These are phyloP conservation scores for Calonectria hawksworthii DNA, from an alignment of 2,329 filamentous ascomycete species.

Conservation along the genomic window DNA sequence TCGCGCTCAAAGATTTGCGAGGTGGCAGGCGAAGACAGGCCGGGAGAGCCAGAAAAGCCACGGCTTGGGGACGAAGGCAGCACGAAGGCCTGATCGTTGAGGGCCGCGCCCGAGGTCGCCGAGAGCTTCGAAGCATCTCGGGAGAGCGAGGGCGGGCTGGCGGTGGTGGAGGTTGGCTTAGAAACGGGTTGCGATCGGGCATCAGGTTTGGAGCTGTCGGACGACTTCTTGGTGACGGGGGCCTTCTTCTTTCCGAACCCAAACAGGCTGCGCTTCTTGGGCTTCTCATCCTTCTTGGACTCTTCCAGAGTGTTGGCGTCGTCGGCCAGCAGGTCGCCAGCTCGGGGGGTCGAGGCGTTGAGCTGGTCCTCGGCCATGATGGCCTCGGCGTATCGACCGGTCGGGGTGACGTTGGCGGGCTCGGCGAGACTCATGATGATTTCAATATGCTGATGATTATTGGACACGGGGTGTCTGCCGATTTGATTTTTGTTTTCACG, in stretches of 20 bases:
- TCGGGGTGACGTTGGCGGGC: conserved; percentile 39
- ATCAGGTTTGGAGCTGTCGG: conserved; percentile 34
- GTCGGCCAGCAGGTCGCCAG: conserved; percentile 61
- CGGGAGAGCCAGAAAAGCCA: conserved; percentile 78
- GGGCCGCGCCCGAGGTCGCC: conserved; percentile 58
- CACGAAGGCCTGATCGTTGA: conserved; percentile 59
- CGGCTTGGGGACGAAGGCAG: conserved; percentile 75
- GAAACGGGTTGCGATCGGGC: conserved; percentile 47
- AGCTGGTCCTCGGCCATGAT: conserved; percentile 45
- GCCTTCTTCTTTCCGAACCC: conserved; percentile 73
- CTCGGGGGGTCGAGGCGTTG: conserved; percentile 51
- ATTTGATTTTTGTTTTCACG: not conserved
- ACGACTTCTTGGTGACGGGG: conserved; percentile 30
- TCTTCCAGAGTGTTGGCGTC: conserved; percentile 30
- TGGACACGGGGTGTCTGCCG: not conserved
- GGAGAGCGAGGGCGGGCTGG: conserved; percentile 51
- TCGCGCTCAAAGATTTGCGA: conserved; percentile 94
- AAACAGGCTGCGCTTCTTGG: conserved; percentile 71
- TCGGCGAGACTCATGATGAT: conserved; percentile 49
- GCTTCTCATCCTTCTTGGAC: conserved; percentile 47
- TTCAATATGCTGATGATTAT: conserved; percentile 7
- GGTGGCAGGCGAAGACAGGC: conserved; percentile 82
- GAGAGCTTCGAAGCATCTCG: conserved; percentile 55
- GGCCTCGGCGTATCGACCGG: conserved; percentile 36
- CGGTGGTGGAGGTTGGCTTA: conserved; percentile 51